Conservation (phyloP, 768 basidiomycete genomes). For the Serendipita sp. region DNA sequence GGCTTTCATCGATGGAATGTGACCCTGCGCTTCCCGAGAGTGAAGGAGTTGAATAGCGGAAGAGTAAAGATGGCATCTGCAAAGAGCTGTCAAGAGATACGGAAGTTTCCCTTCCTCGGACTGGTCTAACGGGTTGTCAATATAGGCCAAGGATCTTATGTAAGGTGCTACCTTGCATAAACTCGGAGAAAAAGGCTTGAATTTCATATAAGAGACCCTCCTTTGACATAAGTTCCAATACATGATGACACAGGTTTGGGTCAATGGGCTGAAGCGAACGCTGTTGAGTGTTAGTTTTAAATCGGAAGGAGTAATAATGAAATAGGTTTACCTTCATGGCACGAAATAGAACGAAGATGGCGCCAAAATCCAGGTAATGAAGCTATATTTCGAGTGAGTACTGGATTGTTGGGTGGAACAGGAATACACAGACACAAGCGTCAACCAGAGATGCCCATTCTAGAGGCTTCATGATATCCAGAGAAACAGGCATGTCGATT, state of each 20-base stretch:
- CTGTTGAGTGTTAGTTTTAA: neutral
- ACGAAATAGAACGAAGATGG: slow-evolving; percentile 33
- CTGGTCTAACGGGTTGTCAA: neutral
- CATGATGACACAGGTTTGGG: slow-evolving; percentile 9
- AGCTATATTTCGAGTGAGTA: slow-evolving; percentile 23
- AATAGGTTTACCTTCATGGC: slow-evolving; percentile 31
- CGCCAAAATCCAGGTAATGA: slow-evolving; percentile 27
- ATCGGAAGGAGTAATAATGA: neutral
- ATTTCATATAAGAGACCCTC: slow-evolving; percentile 5
- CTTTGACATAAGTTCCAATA: neutral
- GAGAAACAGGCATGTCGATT: slow-evolving; percentile 14
- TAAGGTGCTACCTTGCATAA: slow-evolving; percentile 6
- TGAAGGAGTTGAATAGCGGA: slow-evolving; percentile 54
- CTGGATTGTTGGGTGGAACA: neutral
- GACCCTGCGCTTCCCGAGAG: slow-evolving; percentile 45
- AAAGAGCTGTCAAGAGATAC: slow-evolving; percentile 38
- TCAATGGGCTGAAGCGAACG: slow-evolving; percentile 18
- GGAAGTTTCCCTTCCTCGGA: slow-evolving; percentile 54
- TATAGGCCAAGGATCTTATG: slow-evolving; percentile 7
- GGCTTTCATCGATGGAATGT: slow-evolving; percentile 52
- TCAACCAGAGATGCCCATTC: slow-evolving; percentile 45
- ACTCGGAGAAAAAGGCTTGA: neutral
- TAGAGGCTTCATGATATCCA: slow-evolving; percentile 29
- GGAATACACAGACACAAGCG: slow-evolving; percentile 25
- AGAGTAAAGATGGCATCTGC: slow-evolving; percentile 34